phyloP scores from a whole-genome alignment of 2,329 filamentous ascomycete species.

The Fusarium armeniacum region DNA sequence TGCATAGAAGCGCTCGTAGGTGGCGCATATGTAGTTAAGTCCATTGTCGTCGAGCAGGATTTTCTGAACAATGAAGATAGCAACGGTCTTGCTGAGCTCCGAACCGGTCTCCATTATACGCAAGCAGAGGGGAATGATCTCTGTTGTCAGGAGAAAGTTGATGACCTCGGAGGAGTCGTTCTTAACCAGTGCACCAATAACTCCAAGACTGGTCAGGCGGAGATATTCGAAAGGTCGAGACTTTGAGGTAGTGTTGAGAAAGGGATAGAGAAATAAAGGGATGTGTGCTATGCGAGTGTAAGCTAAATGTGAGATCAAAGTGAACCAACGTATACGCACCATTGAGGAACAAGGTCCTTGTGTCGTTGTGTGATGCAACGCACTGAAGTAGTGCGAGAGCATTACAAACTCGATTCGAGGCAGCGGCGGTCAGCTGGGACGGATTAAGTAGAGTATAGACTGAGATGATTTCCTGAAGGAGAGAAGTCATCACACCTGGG shows the following conservation, averaged over 20 bases:
- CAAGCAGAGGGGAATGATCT: slow-evolving; percentile 97
- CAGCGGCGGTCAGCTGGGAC: slow-evolving; percentile 96
- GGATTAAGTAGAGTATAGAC: slow-evolving; percentile 97
- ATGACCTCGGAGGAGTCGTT: slow-evolving; percentile 99
- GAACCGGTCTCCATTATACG: slow-evolving; percentile 99
- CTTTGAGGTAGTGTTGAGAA: slow-evolving; percentile 98
- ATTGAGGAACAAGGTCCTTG: slow-evolving; percentile 90
- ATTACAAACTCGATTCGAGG: slow-evolving; percentile 97
- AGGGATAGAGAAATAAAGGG: slow-evolving; percentile 96
- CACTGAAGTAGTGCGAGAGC: slow-evolving; percentile 95
- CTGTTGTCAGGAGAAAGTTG: slow-evolving; percentile 97
- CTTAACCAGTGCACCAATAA: slow-evolving; percentile 97
- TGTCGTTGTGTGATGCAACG: slow-evolving; percentile 97
- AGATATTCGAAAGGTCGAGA: slow-evolving; percentile 98
- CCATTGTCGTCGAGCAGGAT: slow-evolving; percentile 97
- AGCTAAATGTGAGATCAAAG: slow-evolving; percentile 11
- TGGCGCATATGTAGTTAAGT: slow-evolving; percentile 97
- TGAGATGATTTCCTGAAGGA: slow-evolving; percentile 98
- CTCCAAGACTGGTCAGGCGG: slow-evolving; percentile 92
- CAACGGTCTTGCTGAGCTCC: slow-evolving; percentile 97
- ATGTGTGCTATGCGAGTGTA: slow-evolving; percentile 80
- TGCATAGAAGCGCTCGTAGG: slow-evolving; percentile 98
- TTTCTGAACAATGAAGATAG: slow-evolving; percentile 99
- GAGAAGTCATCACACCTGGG: slow-evolving; percentile 94
- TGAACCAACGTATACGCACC: slow-evolving; percentile 68